Conservation (phyloP, 306 rosid species). For the Luffa acutangula region DNA sequence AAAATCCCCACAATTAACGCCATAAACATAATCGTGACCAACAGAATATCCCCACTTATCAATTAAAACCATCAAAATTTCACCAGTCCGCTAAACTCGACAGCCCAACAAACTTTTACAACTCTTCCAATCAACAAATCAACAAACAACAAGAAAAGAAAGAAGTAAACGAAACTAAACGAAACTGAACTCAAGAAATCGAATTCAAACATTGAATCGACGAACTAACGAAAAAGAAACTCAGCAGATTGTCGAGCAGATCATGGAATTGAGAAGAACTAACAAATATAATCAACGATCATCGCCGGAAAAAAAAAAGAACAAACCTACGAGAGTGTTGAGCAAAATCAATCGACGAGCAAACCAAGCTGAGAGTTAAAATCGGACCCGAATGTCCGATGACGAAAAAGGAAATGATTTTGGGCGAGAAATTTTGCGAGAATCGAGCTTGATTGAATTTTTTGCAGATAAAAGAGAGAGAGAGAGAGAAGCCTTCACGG, state of each 20-base stretch:
- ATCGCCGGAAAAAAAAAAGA: neutral
- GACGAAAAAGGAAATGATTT: neutral
- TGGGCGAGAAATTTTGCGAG: neutral
- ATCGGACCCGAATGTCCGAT: neutral
- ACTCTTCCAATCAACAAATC: neutral
- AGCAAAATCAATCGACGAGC: neutral
- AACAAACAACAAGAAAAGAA: neutral
- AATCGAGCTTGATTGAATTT: neutral
- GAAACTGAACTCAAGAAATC: neutral
- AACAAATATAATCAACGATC: neutral
- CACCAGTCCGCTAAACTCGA: neutral
- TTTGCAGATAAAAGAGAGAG: neutral
- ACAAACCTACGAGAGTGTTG: neutral
- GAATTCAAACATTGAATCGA: neutral
- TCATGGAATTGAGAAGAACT: neutral
- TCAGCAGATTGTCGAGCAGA: neutral
- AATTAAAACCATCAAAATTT: neutral
- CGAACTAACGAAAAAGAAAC: neutral
- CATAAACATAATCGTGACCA: neutral
- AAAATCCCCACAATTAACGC: neutral
- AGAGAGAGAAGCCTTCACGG: neutral
- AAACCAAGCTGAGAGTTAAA: neutral
- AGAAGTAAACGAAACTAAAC: neutral
- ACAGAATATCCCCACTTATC: neutral
- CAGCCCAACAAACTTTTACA: neutral